Percentiles rank a stretch among this genome's conserved stretches.
These are phyloP conservation scores for Coemansia sp. DNA, from an alignment of 192 early-diverging fungal species.

Conservation along the genomic window DNA sequence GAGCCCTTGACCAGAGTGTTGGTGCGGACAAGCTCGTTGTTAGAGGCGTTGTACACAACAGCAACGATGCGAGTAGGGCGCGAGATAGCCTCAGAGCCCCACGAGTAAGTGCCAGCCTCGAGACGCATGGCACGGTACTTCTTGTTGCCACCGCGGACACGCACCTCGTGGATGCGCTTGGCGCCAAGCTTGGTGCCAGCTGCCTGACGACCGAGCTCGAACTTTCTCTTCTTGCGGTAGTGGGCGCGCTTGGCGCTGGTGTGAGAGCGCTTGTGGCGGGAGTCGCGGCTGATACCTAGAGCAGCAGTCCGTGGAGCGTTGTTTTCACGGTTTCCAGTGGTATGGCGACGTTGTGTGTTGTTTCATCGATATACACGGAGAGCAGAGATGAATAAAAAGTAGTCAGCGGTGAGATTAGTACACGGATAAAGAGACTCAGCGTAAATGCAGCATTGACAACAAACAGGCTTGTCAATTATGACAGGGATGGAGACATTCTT, in stretches of 20 bases:
- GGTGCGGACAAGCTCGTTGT: slow-evolving; percentile 99
- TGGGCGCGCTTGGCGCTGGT: slow-evolving; percentile 99
- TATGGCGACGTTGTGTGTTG: neutral
- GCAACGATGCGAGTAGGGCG: slow-evolving; percentile 94
- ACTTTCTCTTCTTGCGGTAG: slow-evolving; percentile 99
- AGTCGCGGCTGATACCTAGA: slow-evolving; percentile 90
- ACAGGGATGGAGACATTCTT: no score
- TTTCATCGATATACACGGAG: neutral
- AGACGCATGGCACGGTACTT: slow-evolving; percentile 98
- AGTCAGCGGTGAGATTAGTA: neutral
- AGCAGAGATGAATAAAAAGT: neutral
- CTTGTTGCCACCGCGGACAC: slow-evolving; percentile 97
- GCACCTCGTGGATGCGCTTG: slow-evolving; percentile 95
- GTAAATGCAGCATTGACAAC: no score
- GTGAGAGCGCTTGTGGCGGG: slow-evolving; percentile 96
- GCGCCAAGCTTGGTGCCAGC: slow-evolving; percentile 96
- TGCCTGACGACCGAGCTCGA: slow-evolving; percentile 98
- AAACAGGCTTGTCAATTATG: no score
- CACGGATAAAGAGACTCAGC: no score
- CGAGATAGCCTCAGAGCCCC: slow-evolving; percentile 93
- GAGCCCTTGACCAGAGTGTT: slow-evolving; percentile 98
- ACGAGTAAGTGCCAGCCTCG: slow-evolving; percentile 95
- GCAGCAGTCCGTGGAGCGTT: no score
- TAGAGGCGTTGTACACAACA: slow-evolving; percentile 98
- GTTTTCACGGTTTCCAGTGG: neutral